Evolutionary conservation across 768 basidiomycete species (phyloP).

Genomic region (Dacryopinax spathularia): DNA sequence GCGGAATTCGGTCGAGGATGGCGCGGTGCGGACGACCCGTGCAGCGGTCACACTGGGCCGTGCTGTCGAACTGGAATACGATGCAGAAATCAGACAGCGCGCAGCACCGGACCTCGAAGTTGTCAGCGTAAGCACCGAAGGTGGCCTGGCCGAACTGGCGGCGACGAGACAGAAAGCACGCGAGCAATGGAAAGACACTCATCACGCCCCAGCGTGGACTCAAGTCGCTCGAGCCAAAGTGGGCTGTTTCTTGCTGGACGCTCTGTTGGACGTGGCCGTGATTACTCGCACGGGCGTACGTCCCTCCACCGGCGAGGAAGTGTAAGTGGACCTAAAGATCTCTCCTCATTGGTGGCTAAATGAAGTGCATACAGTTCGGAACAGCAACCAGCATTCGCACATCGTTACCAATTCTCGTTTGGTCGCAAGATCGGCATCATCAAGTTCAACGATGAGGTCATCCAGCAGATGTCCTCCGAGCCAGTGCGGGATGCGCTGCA

Average conservation of each 20-base stretch:
- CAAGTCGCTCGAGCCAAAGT: conserved; percentile 60
- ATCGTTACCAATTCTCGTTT: conserved; percentile 84
- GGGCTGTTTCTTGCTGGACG: conserved; percentile 70
- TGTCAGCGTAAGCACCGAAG: conserved; percentile 20
- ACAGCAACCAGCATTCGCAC: conserved; percentile 77
- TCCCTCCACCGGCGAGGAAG: conserved; percentile 41
- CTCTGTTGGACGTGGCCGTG: conserved; percentile 69
- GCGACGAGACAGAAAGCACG: conserved; percentile 9
- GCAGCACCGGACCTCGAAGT: background rate
- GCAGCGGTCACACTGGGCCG: conserved; percentile 67
- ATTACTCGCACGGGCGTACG: conserved; percentile 48
- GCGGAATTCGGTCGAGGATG: conserved; percentile 40
- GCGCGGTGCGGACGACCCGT: conserved; percentile 77
- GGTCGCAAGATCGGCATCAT: conserved; percentile 89
- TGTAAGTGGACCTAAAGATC: conserved; percentile 35
- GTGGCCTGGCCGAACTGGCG: background rate
- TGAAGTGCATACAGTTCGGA: conserved; percentile 38
- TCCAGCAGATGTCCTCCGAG: conserved; percentile 65
- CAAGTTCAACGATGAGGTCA: conserved; percentile 66
- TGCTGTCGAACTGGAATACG: conserved; percentile 82
- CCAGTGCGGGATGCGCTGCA: conserved; percentile 56
- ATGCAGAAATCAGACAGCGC: conserved; percentile 42
- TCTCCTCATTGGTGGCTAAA: background rate
- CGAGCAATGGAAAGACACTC: conserved; percentile 27
- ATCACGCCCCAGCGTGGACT: conserved; percentile 63